Base-by-base conservation (phyloP, 192 early-diverging fungal genomes). In the Jimgerdemannia lactiflua region DNA sequence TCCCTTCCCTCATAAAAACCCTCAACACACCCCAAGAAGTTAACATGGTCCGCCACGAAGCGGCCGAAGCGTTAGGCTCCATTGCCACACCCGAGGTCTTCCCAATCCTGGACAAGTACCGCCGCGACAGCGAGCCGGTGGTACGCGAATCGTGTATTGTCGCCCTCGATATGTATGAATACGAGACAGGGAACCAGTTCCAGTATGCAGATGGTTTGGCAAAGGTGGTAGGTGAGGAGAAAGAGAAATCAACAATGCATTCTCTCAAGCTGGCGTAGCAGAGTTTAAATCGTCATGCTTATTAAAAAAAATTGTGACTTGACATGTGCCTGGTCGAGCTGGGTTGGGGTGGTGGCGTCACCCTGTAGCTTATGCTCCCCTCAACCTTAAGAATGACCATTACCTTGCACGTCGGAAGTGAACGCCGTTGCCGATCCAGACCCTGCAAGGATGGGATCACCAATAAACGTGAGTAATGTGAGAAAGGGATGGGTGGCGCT, bases 11-110 rank as follows among this genome's bases (percentile, higher is more conserved):
- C 59, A 86, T 91, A 9, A 88, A 91, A 73, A 86, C 91, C 4
- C 86, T 99, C n/a, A 86, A 83, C 64, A 94, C 95, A 83, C 76
- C 80, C 9, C 78, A 87, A 40, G 97, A 99, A 80, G 88, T 85
- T 8, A 77, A 91, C 54, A 99, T 99, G 96, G 97, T 99, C 4
- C 91, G 97, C 18, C 97, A 99, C 78, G 97, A 99, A 83, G 94
- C 94, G 66, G 97, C 97, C 4, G 97, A 99, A 87, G 97, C 97
- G 9, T 80, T 99, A 74, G 97, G 97, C 14, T 95, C 94, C 8
- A 95, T 99, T 80, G 97, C 96, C 63, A 95, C 94, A 3, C 89
- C 91, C 54, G 94, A 99, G 80, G 91, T 91, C 72, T 89, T 96
- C 65, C 84, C 81, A 9, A 86, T 91, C 39, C 82, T 99, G 69